Evolutionary conservation across 805 yeast genomes (phyloP), one percentile per base, ranked within the genome.

Genomic region (Candida cerambycidarum): DNA sequence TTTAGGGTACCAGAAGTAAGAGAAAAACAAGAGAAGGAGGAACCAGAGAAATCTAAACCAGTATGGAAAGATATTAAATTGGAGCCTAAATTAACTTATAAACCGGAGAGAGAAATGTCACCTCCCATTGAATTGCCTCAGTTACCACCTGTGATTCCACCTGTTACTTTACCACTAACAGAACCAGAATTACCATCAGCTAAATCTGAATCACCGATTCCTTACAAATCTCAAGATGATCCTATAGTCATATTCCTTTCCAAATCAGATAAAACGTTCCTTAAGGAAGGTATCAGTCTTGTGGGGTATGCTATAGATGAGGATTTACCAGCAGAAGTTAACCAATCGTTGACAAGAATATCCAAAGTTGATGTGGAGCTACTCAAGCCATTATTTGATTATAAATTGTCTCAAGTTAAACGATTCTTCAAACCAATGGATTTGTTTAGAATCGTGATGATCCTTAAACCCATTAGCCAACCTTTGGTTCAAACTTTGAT

Each of bases 231-330:
- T 3, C 31, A 43, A 31, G 31, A 30, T 18, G 75, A 69, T 39
- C 70, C 71, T 5, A 65, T 70, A 9, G 41, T 67, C 18, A 61
- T 59, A 41, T 67, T 65, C 38, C 50, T 69, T 28, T 54, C 65
- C 4, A 70, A 75, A 1, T 45, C 58, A 15, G 61, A 62, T 29
- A 49, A 55, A 2, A 61, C 56, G 6, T 50, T 61, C 34, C 52
- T 63, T 6, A 44, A 41, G 1, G 74, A 70, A 47, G 76, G 75
- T 4, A 52, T 71, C 3, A 55, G 56, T 31, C 48, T 69, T 18
- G 54, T 71, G 32, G 63, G 63, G 33, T 65, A 59, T 48, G 73
- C 76, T 0, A 56, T 71, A 3, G 61, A 60, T 15, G 76, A 71
- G 38, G 63, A 58, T 15, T 42, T 67, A 18, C 53, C 71, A 1